Conservation (phyloP, 257 asterid species). For the Phtheirospermum japonicum region DNA sequence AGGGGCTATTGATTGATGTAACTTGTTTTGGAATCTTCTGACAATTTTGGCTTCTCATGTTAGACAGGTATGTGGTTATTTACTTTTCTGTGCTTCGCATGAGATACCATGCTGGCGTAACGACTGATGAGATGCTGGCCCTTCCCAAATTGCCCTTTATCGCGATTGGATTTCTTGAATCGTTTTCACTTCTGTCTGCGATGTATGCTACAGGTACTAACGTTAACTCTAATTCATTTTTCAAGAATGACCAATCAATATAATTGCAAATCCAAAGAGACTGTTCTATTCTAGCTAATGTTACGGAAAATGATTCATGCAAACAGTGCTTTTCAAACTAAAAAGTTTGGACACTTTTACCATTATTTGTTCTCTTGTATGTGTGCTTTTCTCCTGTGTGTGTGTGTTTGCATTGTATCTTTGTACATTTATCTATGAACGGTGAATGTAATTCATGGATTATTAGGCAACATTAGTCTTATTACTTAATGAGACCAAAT, state of each 20-base stretch:
- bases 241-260: conserved; percentile 1
- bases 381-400: not conserved
- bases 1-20: not conserved
- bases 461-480: not conserved
- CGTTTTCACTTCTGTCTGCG: conserved; percentile 49
- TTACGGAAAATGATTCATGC: not conserved
- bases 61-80: conserved; percentile 49
- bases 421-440: not conserved
- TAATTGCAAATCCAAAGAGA: not conserved
- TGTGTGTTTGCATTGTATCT: not conserved
- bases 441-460: not conserved
- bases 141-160: conserved; percentile 52
- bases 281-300: too few relatives aligned
- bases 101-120: conserved; percentile 52
- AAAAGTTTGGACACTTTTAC: conserved; percentile 5
- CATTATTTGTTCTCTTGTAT: not conserved
- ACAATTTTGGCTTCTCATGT: conserved; percentile 22
- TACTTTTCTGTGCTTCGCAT: conserved; percentile 44
- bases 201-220: conserved; percentile 70
- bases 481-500: conserved; percentile 5
- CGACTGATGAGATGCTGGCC: conserved; percentile 66
- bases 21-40: conserved; percentile 1
- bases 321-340: conserved; percentile 3
- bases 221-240: conserved; percentile 8
- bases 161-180: conserved; percentile 62